phyloP scores from a whole-genome alignment of 2,329 filamentous ascomycete genomes.

The Seiridium cupressi region DNA sequence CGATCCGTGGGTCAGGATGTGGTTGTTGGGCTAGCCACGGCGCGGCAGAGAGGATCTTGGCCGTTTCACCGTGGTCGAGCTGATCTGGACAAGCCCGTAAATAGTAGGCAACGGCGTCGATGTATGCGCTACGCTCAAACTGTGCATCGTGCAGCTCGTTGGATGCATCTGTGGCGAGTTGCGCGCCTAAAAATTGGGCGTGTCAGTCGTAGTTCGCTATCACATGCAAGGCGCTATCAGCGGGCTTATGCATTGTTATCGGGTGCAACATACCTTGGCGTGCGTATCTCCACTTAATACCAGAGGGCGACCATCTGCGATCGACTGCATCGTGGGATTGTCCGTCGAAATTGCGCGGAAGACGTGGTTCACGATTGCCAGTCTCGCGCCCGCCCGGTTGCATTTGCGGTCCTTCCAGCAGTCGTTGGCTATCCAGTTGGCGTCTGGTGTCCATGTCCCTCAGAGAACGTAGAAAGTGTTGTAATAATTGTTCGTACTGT shows the following conservation, averaged over 20 bases:
- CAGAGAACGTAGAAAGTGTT: not conserved
- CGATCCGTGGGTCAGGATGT: not conserved
- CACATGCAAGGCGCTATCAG: constrained; percentile 1
- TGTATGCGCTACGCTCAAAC: constrained; percentile 11
- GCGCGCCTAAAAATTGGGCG: constrained; percentile 2
- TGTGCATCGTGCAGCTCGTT: constrained; percentile 8
- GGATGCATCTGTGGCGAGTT: constrained; percentile 8
- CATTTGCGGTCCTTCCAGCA: not conserved
- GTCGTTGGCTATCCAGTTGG: not conserved
- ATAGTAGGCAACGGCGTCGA: constrained; percentile 13
- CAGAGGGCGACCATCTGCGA: constrained; percentile 8
- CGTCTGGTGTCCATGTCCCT: not conserved
- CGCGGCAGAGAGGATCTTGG: constrained; percentile 8
- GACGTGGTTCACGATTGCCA: not conserved
- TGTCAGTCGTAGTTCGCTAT: not conserved
- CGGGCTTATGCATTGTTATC: not conserved
- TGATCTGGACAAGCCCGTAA: constrained; percentile 10
- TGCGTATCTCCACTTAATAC: constrained; percentile 14
- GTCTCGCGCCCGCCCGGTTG: not conserved
- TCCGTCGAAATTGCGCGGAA: constrained; percentile 1
- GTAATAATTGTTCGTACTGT: not conserved
- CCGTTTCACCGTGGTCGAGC: constrained; percentile 9
- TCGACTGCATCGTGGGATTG: constrained; percentile 4
- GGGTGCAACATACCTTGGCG: constrained; percentile 9
- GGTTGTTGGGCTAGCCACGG: constrained; percentile 8